Evolutionary conservation across 139 green algal species (phyloP), one percentile per base, ranked within the genome.

Genomic region (Tetratostichococcus sp.): DNA sequence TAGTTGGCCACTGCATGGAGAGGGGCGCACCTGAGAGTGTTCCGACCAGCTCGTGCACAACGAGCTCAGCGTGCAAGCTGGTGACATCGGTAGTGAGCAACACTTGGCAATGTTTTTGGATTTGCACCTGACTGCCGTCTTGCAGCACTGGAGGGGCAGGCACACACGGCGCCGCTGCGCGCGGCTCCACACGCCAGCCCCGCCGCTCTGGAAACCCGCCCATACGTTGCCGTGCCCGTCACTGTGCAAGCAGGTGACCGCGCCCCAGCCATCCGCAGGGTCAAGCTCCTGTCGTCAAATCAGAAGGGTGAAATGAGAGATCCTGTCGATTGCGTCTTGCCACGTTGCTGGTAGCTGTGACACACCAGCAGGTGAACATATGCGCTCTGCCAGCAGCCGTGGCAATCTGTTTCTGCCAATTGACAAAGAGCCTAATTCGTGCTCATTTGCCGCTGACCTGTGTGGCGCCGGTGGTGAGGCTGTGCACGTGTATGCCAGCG

Each of bases 131-230:
- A 81, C 30, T 1, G 76, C 70, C 21, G 74, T 59, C 68, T 73
- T 68, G 31, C 78, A 81, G 65, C 33, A 66, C 21, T 57, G 71
- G 0, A 77, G 28, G 26, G 69, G 32, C 5, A 42, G 17, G 30
- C 65, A 76, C 26, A 81, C 23, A 14, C 72, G 71, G 35, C 65
- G 21, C 1, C 43, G 71, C 21, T 30, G 30, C 4, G 31, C 70
- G 16, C 82, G 72, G 34, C 76, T 75, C 82, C 82, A 87, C n/a
- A 83, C 42, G 31, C 68, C 35, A 6, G 83, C 72, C 5, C 34
- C 26, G 26, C 84, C 84, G 30, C 33, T 74, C 19, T 73, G 69
- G 68, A 88, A 80, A 16, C 82, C 84, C 33, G 79, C 77, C 84
- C 84, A 89, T 26, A 89, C 39, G 21, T 75, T n/a, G 23, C 79